phyloP scores from a whole-genome alignment of 768 basidiomycete genomes.

The Glaciozyma antarctica region DNA sequence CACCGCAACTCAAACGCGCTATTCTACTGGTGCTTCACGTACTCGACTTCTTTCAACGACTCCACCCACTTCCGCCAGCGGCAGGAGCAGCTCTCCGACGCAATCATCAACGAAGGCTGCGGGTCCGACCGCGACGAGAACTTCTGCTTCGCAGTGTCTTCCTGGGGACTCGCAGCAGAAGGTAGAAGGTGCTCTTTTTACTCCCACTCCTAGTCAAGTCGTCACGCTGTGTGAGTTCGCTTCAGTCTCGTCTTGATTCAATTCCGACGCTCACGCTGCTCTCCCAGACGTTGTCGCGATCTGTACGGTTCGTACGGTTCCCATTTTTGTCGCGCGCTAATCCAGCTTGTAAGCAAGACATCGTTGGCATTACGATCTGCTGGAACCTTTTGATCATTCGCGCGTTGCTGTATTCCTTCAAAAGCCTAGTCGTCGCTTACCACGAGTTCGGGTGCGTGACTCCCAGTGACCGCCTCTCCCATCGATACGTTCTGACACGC shows the following conservation, averaged over 20 bases:
- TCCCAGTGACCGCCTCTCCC: too few species aligned
- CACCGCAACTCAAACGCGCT: not conserved
- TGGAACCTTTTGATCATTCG: conserved; percentile 15
- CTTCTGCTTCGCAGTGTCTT: too few species aligned
- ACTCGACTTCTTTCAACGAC: too few species aligned
- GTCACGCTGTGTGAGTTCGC: too few species aligned
- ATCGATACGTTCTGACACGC: not conserved
- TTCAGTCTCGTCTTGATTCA: too few species aligned
- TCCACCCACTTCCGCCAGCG: not conserved
- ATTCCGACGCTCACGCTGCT: too few species aligned
- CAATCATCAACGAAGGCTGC: not conserved
- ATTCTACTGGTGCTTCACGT: too few species aligned
- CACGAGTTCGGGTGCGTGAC: conserved; percentile 11
- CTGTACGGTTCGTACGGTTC: not conserved
- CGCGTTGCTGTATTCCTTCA: conserved; percentile 3
- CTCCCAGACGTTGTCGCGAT: conserved; percentile 4
- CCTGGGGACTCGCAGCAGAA: too few species aligned
- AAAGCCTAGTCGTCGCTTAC: not conserved
- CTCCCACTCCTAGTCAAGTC: too few species aligned
- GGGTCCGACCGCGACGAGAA: not conserved
- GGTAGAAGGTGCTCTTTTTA: too few species aligned
- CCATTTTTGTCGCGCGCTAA: too few species aligned
- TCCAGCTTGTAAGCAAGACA: not conserved
- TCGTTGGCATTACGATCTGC: conserved; percentile 6
- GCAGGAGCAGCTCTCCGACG: not conserved